phyloP scores from a whole-genome alignment of 2,329 filamentous ascomycete genomes.

The Amylocarpus encephaloides region DNA sequence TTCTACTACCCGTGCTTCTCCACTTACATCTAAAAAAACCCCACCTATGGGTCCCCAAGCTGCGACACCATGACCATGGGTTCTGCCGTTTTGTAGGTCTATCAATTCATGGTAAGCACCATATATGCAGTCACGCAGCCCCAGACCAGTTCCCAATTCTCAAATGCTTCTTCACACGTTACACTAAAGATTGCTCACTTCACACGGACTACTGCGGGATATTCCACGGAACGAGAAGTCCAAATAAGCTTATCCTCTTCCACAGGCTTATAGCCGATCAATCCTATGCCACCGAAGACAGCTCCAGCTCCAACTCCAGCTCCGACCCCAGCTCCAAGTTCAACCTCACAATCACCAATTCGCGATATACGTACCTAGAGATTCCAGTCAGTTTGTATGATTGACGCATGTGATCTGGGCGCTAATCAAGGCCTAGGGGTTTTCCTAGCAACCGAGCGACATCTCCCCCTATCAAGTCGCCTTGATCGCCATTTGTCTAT shows the following conservation, averaged over 20 bases:
- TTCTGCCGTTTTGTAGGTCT: neutral
- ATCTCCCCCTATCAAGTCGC: no score
- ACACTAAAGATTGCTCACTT: neutral
- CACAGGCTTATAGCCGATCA: neutral
- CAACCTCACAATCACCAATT: conserved; percentile 3
- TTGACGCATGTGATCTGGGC: no score
- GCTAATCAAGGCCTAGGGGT: no score
- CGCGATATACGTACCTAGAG: neutral
- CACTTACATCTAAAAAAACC: neutral
- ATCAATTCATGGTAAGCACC: neutral
- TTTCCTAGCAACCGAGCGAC: no score
- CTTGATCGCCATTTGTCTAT: no score
- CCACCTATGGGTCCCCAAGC: neutral
- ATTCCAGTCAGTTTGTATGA: neutral
- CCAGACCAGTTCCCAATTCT: neutral
- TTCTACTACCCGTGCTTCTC: neutral
- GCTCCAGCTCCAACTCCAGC: neutral
- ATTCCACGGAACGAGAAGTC: neutral
- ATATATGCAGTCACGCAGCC: neutral
- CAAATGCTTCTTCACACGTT: neutral
- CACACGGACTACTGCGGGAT: no score
- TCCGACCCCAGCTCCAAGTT: neutral
- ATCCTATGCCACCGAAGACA: neutral
- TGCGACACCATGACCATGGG: conserved; percentile 2
- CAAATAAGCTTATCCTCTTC: neutral